A percentile compares a stretch with the other conserved stretches of the same genome.
phyloP scores from a whole-genome alignment of 495 filamentous ascomycete genomes.

The Penicillium paxilli region DNA sequence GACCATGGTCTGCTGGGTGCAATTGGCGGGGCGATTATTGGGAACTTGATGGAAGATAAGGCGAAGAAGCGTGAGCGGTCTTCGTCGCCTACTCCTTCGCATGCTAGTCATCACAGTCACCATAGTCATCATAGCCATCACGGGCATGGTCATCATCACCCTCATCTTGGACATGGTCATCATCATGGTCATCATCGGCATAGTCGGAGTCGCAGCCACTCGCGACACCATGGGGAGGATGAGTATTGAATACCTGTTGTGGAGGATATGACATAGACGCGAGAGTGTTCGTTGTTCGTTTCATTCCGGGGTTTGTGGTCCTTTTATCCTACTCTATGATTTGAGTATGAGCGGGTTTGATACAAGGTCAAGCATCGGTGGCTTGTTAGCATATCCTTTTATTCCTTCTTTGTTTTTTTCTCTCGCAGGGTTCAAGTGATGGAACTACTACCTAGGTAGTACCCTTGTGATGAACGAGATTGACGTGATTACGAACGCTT shows the following conservation, averaged over 20 bases:
- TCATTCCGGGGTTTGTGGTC: not conserved
- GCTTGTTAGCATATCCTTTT: not conserved
- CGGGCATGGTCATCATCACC: slow-evolving; percentile 16
- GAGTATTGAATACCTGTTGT: slow-evolving; percentile 4
- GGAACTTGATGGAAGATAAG: slow-evolving; percentile 45
- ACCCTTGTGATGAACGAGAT: not conserved
- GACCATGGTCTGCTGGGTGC: slow-evolving; percentile 50
- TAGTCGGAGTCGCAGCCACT: slow-evolving; percentile 20
- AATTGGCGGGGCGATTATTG: slow-evolving; percentile 49
- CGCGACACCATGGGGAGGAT: slow-evolving; percentile 13
- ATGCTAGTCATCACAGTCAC: slow-evolving; percentile 17
- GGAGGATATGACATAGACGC: not conserved
- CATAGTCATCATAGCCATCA: slow-evolving; percentile 15
- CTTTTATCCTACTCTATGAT: not conserved
- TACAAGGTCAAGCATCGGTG: not conserved
- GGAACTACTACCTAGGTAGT: no score
- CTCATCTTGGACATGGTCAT: no score
- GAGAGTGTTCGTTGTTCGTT: not conserved
- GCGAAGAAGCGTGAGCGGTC: slow-evolving; percentile 32
- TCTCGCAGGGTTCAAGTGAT: not conserved
- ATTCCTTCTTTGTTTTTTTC: not conserved
- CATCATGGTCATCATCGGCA: slow-evolving; percentile 28
- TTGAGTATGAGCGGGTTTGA: no score
- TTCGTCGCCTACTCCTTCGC: slow-evolving; percentile 7
- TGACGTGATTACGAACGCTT: not conserved